A percentile compares a stretch with the other conserved stretches of the same genome.
Evolutionary conservation across 768 basidiomycete species (phyloP).

Genomic region (Termitomyces sp.): DNA sequence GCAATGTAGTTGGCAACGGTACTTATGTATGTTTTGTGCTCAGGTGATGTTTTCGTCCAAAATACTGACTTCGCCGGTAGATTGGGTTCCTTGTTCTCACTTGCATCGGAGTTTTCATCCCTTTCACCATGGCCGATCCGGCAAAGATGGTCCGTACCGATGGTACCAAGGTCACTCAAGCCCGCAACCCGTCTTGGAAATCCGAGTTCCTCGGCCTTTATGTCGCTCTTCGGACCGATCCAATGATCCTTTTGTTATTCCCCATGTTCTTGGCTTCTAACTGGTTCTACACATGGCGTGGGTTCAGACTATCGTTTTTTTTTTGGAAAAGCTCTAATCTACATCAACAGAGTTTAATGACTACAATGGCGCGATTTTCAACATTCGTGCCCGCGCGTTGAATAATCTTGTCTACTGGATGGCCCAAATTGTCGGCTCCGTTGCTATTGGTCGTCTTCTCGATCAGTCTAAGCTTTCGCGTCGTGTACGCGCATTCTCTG

Average conservation of each 20-base stretch:
- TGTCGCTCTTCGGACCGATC: slow-evolving; percentile 63
- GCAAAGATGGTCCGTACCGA: slow-evolving; percentile 69
- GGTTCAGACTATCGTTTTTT: slow-evolving; percentile 16
- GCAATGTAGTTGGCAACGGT: slow-evolving; percentile 52
- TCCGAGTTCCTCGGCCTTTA: slow-evolving; percentile 69
- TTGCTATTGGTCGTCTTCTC: slow-evolving; percentile 63
- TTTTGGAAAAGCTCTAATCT: background rate
- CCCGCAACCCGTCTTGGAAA: slow-evolving; percentile 75
- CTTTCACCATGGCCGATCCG: slow-evolving; percentile 68
- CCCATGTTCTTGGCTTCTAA: slow-evolving; percentile 86
- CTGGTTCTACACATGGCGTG: slow-evolving; percentile 86
- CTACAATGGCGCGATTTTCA: slow-evolving; percentile 73
- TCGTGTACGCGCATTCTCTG: slow-evolving; percentile 64
- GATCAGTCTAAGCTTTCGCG: slow-evolving; percentile 52
- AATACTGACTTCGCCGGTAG: slow-evolving; percentile 28
- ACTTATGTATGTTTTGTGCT: slow-evolving; percentile 55
- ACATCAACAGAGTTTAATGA: slow-evolving; percentile 61
- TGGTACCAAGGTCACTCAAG: slow-evolving; percentile 57
- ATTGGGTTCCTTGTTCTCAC: slow-evolving; percentile 78
- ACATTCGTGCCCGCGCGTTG: slow-evolving; percentile 70
- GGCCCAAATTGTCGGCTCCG: slow-evolving; percentile 70
- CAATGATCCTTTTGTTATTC: slow-evolving; percentile 68
- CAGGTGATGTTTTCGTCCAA: background rate
- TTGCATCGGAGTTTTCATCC: slow-evolving; percentile 59
- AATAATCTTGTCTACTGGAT: slow-evolving; percentile 82